Evolutionary conservation across 2,329 filamentous ascomycete genomes (phyloP).

Genomic region (Paracoccidioides lutzii): DNA sequence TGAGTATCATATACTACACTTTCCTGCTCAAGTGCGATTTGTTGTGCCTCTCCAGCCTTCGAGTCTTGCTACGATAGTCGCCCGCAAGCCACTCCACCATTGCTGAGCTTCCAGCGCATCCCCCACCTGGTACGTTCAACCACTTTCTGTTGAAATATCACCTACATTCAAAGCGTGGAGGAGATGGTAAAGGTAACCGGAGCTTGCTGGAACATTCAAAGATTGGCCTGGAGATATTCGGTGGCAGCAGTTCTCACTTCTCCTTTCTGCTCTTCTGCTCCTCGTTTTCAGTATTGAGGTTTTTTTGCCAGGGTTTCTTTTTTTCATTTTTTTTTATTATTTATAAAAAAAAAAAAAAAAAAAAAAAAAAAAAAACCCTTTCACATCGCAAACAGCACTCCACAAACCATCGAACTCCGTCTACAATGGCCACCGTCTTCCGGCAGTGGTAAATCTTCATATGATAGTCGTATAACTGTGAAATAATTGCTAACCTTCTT

Average conservation of each 20-base stretch:
- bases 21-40: background rate
- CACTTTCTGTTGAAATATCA: background rate
- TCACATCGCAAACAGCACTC: background rate
- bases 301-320: background rate
- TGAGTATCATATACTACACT: background rate
- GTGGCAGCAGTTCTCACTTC: background rate
- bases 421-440: background rate
- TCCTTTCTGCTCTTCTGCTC: background rate
- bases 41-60: background rate
- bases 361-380: background rate
- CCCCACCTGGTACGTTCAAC: slow-evolving; percentile 1
- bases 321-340: too few relatives aligned
- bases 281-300: background rate
- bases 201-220: background rate
- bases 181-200: background rate
- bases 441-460: background rate
- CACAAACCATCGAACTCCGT: background rate
- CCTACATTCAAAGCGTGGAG: background rate
- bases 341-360: too few relatives aligned
- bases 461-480: background rate
- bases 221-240: background rate
- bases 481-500: background rate
- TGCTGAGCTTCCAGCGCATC: slow-evolving; percentile 4
- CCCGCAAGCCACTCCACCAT: background rate
- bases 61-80: background rate